Percentiles rank a stretch among this genome's conserved stretches.
phyloP scores from a whole-genome alignment of 768 basidiomycete genomes.

The Naganishia randhawae region DNA sequence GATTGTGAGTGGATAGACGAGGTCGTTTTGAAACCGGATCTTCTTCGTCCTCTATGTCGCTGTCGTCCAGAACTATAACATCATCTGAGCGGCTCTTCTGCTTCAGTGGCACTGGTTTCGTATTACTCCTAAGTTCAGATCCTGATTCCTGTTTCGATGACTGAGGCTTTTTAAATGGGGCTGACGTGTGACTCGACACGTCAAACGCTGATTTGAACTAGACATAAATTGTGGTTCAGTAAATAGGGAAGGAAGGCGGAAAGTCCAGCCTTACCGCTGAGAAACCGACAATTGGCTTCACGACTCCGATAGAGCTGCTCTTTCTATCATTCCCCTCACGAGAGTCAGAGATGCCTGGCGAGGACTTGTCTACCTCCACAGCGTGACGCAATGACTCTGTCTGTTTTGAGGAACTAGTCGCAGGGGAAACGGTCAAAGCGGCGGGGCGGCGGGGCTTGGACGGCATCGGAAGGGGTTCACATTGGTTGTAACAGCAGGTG shows the following conservation, averaged over 20 bases:
- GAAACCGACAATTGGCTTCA: neutral
- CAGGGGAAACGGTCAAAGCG: neutral
- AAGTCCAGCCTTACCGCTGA: neutral
- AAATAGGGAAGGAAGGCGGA: neutral
- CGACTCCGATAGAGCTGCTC: neutral
- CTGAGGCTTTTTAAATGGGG: neutral
- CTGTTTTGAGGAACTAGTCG: neutral
- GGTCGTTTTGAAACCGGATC: neutral
- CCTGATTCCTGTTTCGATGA: neutral
- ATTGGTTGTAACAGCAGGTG: neutral
- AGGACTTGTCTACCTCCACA: neutral
- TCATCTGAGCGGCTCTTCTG: neutral
- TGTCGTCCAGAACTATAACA: constrained; percentile 12
- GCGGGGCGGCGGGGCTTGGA: neutral
- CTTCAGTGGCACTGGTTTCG: neutral
- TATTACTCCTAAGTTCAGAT: neutral
- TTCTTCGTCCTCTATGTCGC: constrained; percentile 11
- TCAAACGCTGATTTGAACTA: constrained; percentile 8
- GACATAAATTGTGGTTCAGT: neutral
- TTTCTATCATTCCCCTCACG: neutral
- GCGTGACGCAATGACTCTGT: neutral
- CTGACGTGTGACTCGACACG: neutral
- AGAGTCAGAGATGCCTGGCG: neutral
- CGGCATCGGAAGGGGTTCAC: neutral
- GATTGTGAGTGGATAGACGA: neutral